Evolutionary conservation across 1,284 basidiomycete genomes (phyloP).

Genomic region (Trichosporon ovoides): DNA sequence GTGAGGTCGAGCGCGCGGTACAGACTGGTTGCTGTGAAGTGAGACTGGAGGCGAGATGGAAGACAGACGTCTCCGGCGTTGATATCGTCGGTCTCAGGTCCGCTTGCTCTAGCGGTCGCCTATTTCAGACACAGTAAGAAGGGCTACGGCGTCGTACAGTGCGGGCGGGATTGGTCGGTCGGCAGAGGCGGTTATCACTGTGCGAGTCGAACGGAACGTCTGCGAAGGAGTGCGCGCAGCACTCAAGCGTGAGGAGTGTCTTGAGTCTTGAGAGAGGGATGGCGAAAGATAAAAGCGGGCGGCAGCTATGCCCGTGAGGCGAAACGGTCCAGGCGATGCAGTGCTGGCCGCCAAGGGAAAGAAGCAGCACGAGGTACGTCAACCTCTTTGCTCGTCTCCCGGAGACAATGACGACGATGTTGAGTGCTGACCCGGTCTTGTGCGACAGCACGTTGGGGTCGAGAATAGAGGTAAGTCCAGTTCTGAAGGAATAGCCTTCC

Average conservation of each 20-base stretch:
- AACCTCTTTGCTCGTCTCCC: conserved; percentile 1
- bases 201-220: no score
- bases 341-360: background rate
- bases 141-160: no score
- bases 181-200: no score
- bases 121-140: no score
- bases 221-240: no score
- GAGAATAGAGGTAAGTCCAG: no score
- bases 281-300: background rate
- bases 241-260: no score
- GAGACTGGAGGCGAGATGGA: background rate
- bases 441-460: no score
- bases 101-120: no score
- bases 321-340: background rate
- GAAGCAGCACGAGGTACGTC: background rate
- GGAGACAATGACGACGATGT: background rate
- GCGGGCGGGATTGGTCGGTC: no score
- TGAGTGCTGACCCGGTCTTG: background rate
- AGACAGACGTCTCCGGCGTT: background rate
- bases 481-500: no score
- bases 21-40: background rate
- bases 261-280: background rate
- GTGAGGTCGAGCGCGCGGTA: background rate
- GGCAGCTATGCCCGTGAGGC: background rate
- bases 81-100: no score